Conservation (phyloP, 75 land plant genomes). For the Selaginella tamariscina region DNA sequence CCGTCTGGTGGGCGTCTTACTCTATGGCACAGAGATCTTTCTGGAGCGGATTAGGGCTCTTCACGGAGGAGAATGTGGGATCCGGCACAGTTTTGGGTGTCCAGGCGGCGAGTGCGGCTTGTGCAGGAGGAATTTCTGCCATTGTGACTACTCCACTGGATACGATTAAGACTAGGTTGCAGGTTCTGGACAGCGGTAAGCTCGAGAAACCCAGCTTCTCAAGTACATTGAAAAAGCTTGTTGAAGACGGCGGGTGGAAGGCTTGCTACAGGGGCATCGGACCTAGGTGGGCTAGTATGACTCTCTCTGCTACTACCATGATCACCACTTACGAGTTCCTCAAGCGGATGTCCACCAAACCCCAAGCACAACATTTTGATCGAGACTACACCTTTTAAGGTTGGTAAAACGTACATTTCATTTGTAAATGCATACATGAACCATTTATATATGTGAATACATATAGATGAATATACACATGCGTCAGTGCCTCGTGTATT, state of each 20-base stretch:
- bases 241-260: slow-evolving; percentile 18
- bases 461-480: too few relatives aligned
- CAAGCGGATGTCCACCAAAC: slow-evolving; percentile 17
- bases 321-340: slow-evolving; percentile 19
- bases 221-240: slow-evolving; percentile 11
- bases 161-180: slow-evolving; percentile 16
- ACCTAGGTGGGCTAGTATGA: slow-evolving; percentile 20
- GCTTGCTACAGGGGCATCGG: slow-evolving; percentile 18
- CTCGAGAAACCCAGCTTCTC: slow-evolving; percentile 3
- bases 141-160: slow-evolving; percentile 16
- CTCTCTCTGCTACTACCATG: slow-evolving; percentile 20
- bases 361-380: too few relatives aligned
- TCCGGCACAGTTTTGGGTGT: slow-evolving; percentile 13
- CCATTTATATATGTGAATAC: too few relatives aligned
- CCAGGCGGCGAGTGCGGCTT: slow-evolving; percentile 17
- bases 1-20: slow-evolving; percentile 20
- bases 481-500: too few relatives aligned
- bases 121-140: slow-evolving; percentile 17
- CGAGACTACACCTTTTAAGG: too few relatives aligned
- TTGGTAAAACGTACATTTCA: too few relatives aligned
- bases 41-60: not conserved
- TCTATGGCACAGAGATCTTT: slow-evolving; percentile 14
- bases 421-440: too few relatives aligned
- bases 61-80: not conserved
- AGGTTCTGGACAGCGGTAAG: slow-evolving; percentile 12